phyloP scores from a whole-genome alignment of 495 filamentous ascomycete species.

The Neurospora cerealis region DNA sequence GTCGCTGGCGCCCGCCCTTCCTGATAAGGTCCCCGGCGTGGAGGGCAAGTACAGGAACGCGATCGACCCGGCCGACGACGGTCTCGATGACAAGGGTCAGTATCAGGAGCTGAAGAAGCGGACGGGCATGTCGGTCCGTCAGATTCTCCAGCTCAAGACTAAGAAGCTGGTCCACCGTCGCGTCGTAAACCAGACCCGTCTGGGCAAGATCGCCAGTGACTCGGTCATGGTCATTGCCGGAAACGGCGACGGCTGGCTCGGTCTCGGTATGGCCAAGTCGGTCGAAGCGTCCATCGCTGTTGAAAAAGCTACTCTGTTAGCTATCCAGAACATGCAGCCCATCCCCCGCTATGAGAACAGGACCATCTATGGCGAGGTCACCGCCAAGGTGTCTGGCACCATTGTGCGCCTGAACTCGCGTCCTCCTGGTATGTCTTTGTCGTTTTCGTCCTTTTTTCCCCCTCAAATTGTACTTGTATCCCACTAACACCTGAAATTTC shows the following conservation, averaged over 20 bases:
- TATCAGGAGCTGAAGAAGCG: constrained; percentile 49
- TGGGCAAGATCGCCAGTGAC: constrained; percentile 73
- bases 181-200: constrained; percentile 88
- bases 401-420: constrained; percentile 68
- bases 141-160: constrained; percentile 45
- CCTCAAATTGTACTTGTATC: neutral
- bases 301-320: constrained; percentile 58
- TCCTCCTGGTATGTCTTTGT: constrained; percentile 64
- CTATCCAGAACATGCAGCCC: constrained; percentile 79
- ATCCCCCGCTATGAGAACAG: constrained; percentile 80
- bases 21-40: constrained; percentile 34
- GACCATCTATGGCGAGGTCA: constrained; percentile 80
- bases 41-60: constrained; percentile 38
- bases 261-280: constrained; percentile 82
- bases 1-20: constrained; percentile 31
- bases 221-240: constrained; percentile 72
- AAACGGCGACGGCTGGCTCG: constrained; percentile 73
- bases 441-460: neutral
- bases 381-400: constrained; percentile 75
- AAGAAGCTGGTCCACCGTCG: constrained; percentile 60
- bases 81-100: constrained; percentile 29
- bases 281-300: constrained; percentile 55
- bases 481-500: neutral
- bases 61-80: constrained; percentile 32
- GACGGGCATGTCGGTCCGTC: constrained; percentile 51